Base-by-base conservation (phyloP, 176 grass and related monocot species). In the Aegilops speltoides region DNA sequence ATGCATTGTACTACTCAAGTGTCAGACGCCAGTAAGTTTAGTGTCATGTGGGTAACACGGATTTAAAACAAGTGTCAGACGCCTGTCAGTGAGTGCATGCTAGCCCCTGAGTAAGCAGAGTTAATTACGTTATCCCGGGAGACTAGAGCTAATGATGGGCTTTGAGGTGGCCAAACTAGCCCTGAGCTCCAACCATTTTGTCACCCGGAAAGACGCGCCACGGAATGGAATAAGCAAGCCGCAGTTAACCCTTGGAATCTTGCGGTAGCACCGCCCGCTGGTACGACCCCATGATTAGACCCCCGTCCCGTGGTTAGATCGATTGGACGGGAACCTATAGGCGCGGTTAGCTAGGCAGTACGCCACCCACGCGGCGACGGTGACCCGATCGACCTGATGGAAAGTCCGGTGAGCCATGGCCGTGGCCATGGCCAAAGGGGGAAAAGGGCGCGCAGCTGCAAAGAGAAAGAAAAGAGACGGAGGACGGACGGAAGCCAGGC, bases 121-220 rank as follows among this genome's bases (percentile, higher is more conserved):
- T 37, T 31, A 0, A 70, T 12, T 46, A 46, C 48, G 77, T 83
- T 88, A 79, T 64, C 75, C 10, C 75, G 14, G 65, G 81, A 0
- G 45, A 14, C 3, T 33, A 68, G 63, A 68, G 11, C 88, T 83
- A 83, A 90, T 90, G 73, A 86, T 90, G 89, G 78, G 84, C 6
- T 82, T 82, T 82, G 65, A 17, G 72, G 19, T 9, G 41, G 41
- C 41, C 41, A 45, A 45, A 45, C 41, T 45, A 16, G 54, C 12
- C 36, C 29, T 71, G 79, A 83, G 66, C 57, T 83, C 80, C 89
- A 79, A 79, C 80, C 89, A 83, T 90, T 87, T 84, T 91, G 81
- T 80, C 81, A 87, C 81, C 59, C 76, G 16, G 76, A 91, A 91
- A 87, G 89, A 34, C 84, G 89, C 24, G 89, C 89, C 63, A 0